A percentile compares a stretch with the other conserved stretches of the same genome.
Conservation (phyloP, 371 early-diverging fungal genomes). For the Lichtheimia corymbifera region DNA sequence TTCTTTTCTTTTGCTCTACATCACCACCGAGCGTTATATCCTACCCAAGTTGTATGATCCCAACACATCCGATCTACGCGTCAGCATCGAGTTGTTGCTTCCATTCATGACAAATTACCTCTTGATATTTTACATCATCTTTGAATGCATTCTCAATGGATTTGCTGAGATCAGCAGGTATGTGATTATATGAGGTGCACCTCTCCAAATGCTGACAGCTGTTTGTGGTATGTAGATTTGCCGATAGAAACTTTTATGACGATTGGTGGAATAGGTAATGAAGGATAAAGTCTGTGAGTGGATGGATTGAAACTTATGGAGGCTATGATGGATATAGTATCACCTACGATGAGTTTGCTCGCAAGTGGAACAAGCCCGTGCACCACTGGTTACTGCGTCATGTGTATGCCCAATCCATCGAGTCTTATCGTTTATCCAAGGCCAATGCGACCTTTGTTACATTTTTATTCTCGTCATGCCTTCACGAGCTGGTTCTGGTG, state of each 20-base stretch:
- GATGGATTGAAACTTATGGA: neutral
- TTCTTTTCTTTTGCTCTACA: slow-evolving; percentile 77
- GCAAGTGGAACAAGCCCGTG: slow-evolving; percentile 98
- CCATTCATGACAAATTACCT: slow-evolving; percentile 91
- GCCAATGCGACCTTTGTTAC: slow-evolving; percentile 79
- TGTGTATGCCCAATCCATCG: slow-evolving; percentile 84
- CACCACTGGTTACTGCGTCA: slow-evolving; percentile 94
- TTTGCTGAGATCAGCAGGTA: slow-evolving; percentile 94
- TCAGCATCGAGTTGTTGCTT: slow-evolving; percentile 73
- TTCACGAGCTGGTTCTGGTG: slow-evolving; percentile 91
- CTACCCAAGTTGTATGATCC: slow-evolving; percentile 77
- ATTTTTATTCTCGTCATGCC: slow-evolving; percentile 82
- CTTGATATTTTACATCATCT: slow-evolving; percentile 92
- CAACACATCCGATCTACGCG: slow-evolving; percentile 48
- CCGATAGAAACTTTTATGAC: slow-evolving; percentile 97
- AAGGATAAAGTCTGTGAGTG: neutral
- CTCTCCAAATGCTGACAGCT: neutral
- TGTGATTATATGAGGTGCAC: neutral
- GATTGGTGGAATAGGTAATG: slow-evolving; percentile 96
- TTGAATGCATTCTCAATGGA: slow-evolving; percentile 93
- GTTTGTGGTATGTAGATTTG: slow-evolving; percentile 68
- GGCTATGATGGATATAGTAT: slow-evolving; percentile 38
- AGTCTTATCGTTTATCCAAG: slow-evolving; percentile 74
- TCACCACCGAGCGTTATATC: slow-evolving; percentile 87
- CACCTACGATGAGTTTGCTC: slow-evolving; percentile 94